Evolutionary conservation across 2,329 filamentous ascomycete genomes (phyloP), one percentile per base, ranked within the genome.

Genomic region (Graphilbum sp.): DNA sequence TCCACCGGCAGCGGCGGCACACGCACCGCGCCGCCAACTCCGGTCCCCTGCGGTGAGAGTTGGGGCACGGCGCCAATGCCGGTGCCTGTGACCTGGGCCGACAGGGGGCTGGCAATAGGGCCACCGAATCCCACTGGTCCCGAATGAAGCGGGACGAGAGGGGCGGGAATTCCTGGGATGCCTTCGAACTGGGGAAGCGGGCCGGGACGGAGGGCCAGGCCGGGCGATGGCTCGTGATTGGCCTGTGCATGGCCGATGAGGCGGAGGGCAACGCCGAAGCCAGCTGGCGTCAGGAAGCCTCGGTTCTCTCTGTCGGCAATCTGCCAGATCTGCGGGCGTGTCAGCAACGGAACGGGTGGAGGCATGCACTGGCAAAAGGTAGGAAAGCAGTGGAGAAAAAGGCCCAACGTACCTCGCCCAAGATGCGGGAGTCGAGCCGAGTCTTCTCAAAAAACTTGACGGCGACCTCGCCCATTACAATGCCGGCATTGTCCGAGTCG

Each of bases 371-470:
- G 29, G 29, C 20, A 34, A 23, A n/a, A 34, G 11, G 24, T 16
- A 29, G 19, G 18, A 13, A 27, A 33, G n/a, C 15, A 21, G 17
- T 2, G 16, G 30, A 15, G 23, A 27, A 8, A 18, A 37, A 6
- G 27, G 21, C 10, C n/a, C 20, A 10, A 21, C 74, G 49, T 61
- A 88, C 83, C 73, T 93, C 79, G 58, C 88, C 90, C 42, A 98
- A 69, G 35, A 90, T 69, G 44, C 83, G 76, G 38, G 87, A 84
- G 44, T 88, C 76, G 35, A 98, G 68, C 49, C 82, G 79, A 34
- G 90, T 96, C 67, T 90, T 90, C 60, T 96, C 87, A 55, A 98
- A 98, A 66, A 98, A 96, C 56, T 86, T 84, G 57, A 98, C 87
- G 42, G 90, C 90, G 44, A 92, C 72, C 60, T 98, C 90, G 58